Percentiles rank a stretch among this genome's conserved stretches.
Evolutionary conservation across 331 rosid genomes (phyloP).

Genomic region (Cydonia oblonga): DNA sequence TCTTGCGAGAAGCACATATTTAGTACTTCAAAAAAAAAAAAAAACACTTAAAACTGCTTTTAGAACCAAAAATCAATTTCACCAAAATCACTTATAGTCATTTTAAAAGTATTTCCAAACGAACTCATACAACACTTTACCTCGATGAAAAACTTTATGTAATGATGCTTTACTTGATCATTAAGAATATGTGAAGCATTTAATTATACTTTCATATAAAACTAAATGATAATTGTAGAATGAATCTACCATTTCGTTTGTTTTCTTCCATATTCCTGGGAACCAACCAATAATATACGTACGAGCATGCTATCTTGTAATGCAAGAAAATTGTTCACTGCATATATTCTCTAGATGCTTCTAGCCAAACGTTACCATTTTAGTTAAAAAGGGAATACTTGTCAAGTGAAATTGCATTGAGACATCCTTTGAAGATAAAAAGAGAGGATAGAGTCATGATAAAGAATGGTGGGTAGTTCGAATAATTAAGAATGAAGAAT

Average conservation of each 20-base stretch:
- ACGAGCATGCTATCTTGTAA: neutral
- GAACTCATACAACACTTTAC: no score
- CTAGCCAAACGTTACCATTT: neutral
- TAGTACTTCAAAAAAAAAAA: no score
- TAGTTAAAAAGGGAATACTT: no score
- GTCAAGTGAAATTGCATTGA: no score
- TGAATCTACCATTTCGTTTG: neutral
- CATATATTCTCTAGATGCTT: slow-evolving; percentile 16
- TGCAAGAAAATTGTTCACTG: neutral
- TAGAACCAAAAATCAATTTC: no score
- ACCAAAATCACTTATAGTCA: no score
- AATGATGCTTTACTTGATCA: neutral
- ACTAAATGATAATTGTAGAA: no score
- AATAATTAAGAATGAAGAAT: slow-evolving; percentile 23
- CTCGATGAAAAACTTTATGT: neutral
- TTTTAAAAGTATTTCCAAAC: no score
- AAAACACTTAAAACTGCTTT: no score
- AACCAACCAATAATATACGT: neutral
- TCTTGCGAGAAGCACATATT: no score
- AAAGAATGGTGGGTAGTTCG: slow-evolving; percentile 27
- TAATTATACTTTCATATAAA: neutral
- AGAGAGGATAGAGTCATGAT: slow-evolving; percentile 35
- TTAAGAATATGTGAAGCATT: neutral
- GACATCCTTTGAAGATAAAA: slow-evolving; percentile 2
- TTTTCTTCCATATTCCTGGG: neutral